Conservation (phyloP, 116 monocot species). For the Iris pallida region DNA sequence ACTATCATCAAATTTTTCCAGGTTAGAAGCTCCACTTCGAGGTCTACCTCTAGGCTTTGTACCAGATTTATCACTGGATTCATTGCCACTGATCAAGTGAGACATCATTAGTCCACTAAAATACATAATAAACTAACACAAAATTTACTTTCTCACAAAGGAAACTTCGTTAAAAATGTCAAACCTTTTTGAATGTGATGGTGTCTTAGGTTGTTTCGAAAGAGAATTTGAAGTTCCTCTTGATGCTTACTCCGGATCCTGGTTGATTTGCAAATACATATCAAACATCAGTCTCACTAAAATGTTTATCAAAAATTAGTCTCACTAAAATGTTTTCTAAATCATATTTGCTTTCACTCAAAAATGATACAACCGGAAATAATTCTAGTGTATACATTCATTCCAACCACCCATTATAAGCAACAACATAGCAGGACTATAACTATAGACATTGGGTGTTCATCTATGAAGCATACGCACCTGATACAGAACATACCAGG, state of each 20-base stretch:
- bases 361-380: no score
- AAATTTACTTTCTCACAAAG: background rate
- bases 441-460: no score
- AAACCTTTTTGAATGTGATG: conserved; percentile 14
- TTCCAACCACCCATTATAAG: no score
- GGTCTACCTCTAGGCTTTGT: conserved; percentile 21
- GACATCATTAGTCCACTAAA: background rate
- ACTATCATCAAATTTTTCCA: background rate
- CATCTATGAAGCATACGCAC: no score
- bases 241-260: conserved; percentile 12
- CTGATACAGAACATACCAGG: no score
- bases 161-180: background rate
- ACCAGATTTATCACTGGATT: conserved; percentile 3
- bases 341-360: no score
- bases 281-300: no score
- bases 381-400: no score
- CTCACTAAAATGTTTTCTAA: no score
- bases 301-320: no score
- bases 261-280: background rate
- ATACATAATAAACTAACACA: background rate
- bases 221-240: conserved; percentile 7
- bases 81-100: background rate
- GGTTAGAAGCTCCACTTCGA: conserved; percentile 3
- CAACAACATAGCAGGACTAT: no score
- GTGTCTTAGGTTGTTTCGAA: conserved; percentile 1